Conservation (phyloP, 1,139 yeast species). For the Protomyces macrosporus region DNA sequence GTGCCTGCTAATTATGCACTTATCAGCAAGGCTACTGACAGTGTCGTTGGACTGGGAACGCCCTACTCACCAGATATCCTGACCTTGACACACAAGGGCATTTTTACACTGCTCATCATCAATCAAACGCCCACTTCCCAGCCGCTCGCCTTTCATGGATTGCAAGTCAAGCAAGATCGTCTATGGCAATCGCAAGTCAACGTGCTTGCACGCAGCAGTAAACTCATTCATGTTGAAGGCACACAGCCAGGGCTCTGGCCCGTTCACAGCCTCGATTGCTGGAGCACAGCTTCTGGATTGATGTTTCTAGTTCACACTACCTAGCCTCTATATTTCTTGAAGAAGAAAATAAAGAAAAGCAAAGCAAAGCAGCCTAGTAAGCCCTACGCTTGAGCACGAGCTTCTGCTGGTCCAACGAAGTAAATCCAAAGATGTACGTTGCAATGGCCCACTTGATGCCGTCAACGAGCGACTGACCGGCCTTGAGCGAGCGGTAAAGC, state of each 20-base stretch:
- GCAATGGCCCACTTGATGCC: slow-evolving; percentile 4
- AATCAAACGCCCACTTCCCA: background rate
- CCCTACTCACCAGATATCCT: background rate
- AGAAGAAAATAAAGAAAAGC: no score
- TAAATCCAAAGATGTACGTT: slow-evolving; percentile 20
- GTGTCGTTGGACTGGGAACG: background rate
- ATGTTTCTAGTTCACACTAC: background rate
- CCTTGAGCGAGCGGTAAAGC: slow-evolving; percentile 2
- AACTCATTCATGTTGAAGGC: background rate
- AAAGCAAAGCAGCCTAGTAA: background rate
- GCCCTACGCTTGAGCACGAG: slow-evolving; percentile 5
- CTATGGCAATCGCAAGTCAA: background rate
- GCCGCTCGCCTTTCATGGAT: background rate
- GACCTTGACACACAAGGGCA: background rate
- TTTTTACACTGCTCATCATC: background rate
- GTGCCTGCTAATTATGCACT: background rate
- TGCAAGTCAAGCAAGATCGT: background rate
- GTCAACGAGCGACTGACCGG: slow-evolving; percentile 5
- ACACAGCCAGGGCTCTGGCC: background rate
- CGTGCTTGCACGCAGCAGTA: background rate
- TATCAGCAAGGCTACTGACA: background rate
- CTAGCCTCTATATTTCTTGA: background rate
- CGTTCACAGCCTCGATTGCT: background rate
- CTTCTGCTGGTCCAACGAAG: slow-evolving; percentile 2
- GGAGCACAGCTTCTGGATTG: background rate